Conservation (phyloP, 2,329 filamentous ascomycete genomes). For the Elsinoe ampelina region DNA sequence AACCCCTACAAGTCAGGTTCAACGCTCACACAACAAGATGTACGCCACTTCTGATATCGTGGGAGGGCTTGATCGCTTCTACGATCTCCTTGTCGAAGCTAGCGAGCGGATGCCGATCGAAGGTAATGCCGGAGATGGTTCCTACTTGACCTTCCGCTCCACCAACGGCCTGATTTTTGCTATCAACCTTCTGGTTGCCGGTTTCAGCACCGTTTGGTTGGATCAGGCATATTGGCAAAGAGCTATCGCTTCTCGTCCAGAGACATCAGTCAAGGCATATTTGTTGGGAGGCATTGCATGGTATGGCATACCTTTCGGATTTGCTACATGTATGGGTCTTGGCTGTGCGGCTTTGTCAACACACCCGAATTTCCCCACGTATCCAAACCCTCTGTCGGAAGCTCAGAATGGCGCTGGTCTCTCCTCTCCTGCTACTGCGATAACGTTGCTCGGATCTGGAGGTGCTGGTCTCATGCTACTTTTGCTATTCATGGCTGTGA, state of each 20-base stretch:
- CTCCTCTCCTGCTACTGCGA: slow-evolving; percentile 24
- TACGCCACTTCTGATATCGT: slow-evolving; percentile 27
- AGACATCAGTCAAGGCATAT: slow-evolving; percentile 24
- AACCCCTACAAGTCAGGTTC: not conserved
- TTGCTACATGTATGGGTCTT: slow-evolving; percentile 35
- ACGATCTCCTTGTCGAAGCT: slow-evolving; percentile 27
- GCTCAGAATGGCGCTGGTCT: slow-evolving; percentile 25
- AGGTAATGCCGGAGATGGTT: slow-evolving; percentile 27
- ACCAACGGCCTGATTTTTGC: slow-evolving; percentile 38
- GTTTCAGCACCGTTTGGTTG: slow-evolving; percentile 28
- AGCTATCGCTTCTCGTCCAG: slow-evolving; percentile 28
- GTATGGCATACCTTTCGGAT: slow-evolving; percentile 38
- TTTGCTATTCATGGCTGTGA: slow-evolving; percentile 29
- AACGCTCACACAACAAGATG: slow-evolving; percentile 19
- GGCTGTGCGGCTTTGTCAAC: slow-evolving; percentile 33
- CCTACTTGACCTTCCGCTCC: slow-evolving; percentile 31
- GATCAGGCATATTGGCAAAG: slow-evolving; percentile 37
- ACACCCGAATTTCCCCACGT: slow-evolving; percentile 36
- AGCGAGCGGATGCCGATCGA: slow-evolving; percentile 23
- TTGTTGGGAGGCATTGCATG: slow-evolving; percentile 34
- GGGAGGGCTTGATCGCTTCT: slow-evolving; percentile 28
- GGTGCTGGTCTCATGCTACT: slow-evolving; percentile 26
- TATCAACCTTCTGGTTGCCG: slow-evolving; percentile 23
- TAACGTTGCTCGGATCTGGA: slow-evolving; percentile 25
- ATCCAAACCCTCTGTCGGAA: slow-evolving; percentile 25